Conservation (phyloP, 2,329 filamentous ascomycete genomes). For the Nemania serpens region DNA sequence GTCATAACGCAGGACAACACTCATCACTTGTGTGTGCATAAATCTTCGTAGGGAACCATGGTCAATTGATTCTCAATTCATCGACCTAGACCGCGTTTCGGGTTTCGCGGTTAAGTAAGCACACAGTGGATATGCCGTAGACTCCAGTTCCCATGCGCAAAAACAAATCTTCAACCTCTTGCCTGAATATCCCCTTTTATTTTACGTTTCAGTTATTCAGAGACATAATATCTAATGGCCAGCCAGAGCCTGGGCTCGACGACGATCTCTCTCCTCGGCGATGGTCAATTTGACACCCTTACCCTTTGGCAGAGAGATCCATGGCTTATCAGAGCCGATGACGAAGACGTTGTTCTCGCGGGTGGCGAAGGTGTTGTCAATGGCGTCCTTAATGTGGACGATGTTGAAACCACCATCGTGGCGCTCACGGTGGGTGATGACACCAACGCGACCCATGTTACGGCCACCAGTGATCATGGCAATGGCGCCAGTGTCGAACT, state of each 20-base stretch:
- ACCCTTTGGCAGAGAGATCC: constrained; percentile 99
- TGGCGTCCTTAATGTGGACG: constrained; percentile 99
- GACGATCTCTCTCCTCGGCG: constrained; percentile 98
- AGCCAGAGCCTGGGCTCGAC: constrained; percentile 68
- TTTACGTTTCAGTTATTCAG: constrained; percentile 31
- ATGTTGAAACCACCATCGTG: constrained; percentile 99
- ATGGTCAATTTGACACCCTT: constrained; percentile 99
- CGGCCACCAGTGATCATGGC: constrained; percentile 99
- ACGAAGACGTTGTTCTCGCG: constrained; percentile 99
- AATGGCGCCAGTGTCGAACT: constrained; percentile 97
- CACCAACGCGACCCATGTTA: constrained; percentile 99
- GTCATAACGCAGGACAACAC: background rate
- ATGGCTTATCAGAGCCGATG: constrained; percentile 98
- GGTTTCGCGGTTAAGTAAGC: constrained; percentile 37
- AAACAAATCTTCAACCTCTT: constrained; percentile 38
- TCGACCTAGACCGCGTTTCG: constrained; percentile 39
- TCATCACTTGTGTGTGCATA: background rate
- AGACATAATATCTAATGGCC: constrained; percentile 50
- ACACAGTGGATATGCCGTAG: constrained; percentile 43
- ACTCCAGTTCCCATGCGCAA: constrained; percentile 44
- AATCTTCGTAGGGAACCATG: constrained; percentile 24
- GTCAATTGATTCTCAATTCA: constrained; percentile 45
- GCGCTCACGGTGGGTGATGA: constrained; percentile 99
- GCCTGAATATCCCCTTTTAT: constrained; percentile 38
- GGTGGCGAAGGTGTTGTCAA: constrained; percentile 99